Percentiles rank a stretch among this genome's conserved stretches.
phyloP scores from a whole-genome alignment of 2,329 filamentous ascomycete genomes.

The Elsinoe ampelina region DNA sequence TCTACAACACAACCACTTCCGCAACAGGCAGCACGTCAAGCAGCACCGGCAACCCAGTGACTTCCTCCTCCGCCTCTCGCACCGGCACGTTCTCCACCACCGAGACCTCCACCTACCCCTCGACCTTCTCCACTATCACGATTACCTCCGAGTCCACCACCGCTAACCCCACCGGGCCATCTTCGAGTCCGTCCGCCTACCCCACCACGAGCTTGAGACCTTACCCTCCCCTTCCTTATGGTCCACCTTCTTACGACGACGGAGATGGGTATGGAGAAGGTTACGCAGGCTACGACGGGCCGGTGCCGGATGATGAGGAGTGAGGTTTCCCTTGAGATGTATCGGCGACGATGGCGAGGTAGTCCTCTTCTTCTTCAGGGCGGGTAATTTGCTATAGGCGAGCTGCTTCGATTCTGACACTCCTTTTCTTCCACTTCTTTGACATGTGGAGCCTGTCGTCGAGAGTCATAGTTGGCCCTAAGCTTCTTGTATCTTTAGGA shows the following conservation, averaged over 20 bases:
- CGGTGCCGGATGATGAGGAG: neutral
- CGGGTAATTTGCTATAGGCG: neutral
- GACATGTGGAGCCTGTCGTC: too few relatives aligned
- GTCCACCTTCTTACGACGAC: neutral
- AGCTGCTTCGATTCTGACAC: neutral
- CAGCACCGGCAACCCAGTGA: slow-evolving; percentile 21
- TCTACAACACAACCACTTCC: slow-evolving; percentile 27
- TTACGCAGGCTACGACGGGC: neutral
- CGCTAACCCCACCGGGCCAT: neutral
- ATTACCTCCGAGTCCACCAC: neutral
- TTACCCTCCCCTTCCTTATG: slow-evolving; percentile 1
- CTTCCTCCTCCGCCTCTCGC: slow-evolving; percentile 17
- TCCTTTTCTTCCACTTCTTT: neutral
- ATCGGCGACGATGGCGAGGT: neutral
- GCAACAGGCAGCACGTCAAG: slow-evolving; percentile 28
- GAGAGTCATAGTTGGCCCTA: too few relatives aligned
- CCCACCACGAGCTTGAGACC: neutral
- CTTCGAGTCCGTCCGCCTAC: neutral
- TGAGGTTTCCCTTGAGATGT: neutral
- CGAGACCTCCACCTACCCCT: neutral
- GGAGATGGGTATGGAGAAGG: neutral
- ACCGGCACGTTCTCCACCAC: slow-evolving; percentile 10
- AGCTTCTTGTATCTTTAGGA: too few relatives aligned
- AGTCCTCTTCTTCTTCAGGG: neutral
- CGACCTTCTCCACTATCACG: neutral